Conservation (phyloP, 192 early-diverging fungal species). For the Bifiguratus adelaidae region DNA sequence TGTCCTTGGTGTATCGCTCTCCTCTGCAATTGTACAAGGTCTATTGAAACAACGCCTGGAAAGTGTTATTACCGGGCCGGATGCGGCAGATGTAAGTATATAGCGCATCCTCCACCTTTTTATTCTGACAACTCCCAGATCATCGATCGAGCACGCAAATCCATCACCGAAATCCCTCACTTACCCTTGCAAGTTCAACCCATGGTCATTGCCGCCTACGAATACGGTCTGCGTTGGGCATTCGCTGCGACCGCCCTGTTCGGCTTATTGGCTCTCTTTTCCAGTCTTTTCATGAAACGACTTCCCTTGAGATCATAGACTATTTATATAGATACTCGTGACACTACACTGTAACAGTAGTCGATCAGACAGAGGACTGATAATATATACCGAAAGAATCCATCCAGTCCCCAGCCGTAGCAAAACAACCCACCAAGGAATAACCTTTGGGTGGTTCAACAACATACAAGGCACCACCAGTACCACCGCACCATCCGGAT, state of each 20-base stretch:
- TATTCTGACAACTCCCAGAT: too few species aligned
- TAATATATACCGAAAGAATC: slow-evolving; percentile 44
- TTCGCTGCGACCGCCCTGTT: background rate
- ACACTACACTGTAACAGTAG: too few species aligned
- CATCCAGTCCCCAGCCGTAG: slow-evolving; percentile 38
- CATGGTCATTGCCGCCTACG: slow-evolving; percentile 5
- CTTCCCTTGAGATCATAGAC: too few species aligned
- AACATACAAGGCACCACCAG: slow-evolving; percentile 26
- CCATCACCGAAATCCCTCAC: slow-evolving; percentile 8
- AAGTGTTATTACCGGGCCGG: slow-evolving; percentile 13
- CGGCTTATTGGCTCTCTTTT: background rate
- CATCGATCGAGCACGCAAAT: slow-evolving; percentile 22
- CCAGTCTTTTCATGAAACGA: slow-evolving; percentile 4
- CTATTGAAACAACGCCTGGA: slow-evolving; percentile 15
- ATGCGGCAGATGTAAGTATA: slow-evolving; percentile 11
- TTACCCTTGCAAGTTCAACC: background rate
- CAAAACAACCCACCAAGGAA: slow-evolving; percentile 41
- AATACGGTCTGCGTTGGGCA: background rate
- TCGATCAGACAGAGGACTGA: too few species aligned
- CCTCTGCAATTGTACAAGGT: slow-evolving; percentile 29
- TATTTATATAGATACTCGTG: too few species aligned
- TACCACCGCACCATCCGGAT: slow-evolving; percentile 45
- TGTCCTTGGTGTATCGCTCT: slow-evolving; percentile 43
- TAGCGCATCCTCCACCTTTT: background rate
- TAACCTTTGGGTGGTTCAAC: slow-evolving; percentile 37